phyloP scores from a whole-genome alignment of 73 alveolate species.

The Tetrahymena malaccensis region DNA sequence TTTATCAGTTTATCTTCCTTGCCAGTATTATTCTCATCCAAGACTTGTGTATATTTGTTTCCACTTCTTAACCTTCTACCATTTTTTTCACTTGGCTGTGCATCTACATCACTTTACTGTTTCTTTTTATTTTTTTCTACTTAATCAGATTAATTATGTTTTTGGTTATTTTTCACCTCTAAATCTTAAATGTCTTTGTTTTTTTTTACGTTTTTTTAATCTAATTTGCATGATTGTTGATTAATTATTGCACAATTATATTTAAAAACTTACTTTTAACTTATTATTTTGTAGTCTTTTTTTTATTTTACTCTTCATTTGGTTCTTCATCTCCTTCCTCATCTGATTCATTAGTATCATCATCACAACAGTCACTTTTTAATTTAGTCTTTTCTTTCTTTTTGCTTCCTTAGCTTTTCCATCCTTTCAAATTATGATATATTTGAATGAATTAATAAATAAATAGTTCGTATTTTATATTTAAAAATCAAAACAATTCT shows the following conservation, averaged over 20 bases:
- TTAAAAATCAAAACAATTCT: no score
- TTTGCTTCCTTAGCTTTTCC: neutral
- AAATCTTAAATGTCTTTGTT: neutral
- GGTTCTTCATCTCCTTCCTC: neutral
- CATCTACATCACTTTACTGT: neutral
- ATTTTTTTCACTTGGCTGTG: neutral
- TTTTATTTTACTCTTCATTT: neutral
- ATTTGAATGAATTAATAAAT: no score
- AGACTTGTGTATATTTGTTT: neutral
- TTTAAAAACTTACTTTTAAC: neutral
- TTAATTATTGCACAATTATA: no score
- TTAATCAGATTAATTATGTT: neutral
- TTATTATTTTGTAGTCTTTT: neutral
- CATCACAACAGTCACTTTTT: neutral
- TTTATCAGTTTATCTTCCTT: neutral
- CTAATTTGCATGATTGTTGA: neutral
- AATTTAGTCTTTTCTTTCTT: neutral
- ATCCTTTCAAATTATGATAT: neutral
- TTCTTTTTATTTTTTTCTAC: neutral
- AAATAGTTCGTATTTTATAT: neutral
- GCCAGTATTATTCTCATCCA: neutral
- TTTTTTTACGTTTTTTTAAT: neutral
- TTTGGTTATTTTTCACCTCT: neutral
- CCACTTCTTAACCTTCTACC: neutral
- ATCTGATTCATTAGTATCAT: neutral